Conservation (phyloP, 257 asterid species). For the Salvia hispanica region DNA sequence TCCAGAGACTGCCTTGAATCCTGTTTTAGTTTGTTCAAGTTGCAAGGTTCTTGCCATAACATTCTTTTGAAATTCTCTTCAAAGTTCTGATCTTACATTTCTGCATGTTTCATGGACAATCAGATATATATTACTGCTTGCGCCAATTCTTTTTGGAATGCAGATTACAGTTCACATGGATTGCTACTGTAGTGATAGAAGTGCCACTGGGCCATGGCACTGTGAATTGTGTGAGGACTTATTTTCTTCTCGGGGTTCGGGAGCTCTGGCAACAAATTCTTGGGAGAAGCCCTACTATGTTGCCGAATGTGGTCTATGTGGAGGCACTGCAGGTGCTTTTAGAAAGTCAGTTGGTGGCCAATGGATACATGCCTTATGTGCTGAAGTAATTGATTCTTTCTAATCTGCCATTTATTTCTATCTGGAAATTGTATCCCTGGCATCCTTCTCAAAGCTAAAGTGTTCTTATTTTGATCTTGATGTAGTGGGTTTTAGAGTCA, state of each 20-base stretch:
- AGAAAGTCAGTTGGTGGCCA: conserved; percentile 86
- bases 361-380: conserved; percentile 98
- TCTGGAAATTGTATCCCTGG: conserved; percentile 14
- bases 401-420: conserved; percentile 25
- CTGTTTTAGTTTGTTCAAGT: conserved; percentile 80
- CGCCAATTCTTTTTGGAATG: conserved; percentile 13
- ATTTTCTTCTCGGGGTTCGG: conserved; percentile 60
- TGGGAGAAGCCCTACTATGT: conserved; percentile 77
- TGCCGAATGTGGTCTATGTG: conserved; percentile 93
- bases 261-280: conserved; percentile 52
- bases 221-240: conserved; percentile 92
- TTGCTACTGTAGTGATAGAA: conserved; percentile 82
- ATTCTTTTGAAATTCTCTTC: conserved; percentile 18
- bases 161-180: conserved; percentile 98
- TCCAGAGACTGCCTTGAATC: conserved; percentile 74
- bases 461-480: conserved; percentile 40
- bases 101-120: conserved; percentile 15
- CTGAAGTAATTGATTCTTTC: conserved; percentile 69
- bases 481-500: conserved; percentile 87
- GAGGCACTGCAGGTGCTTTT: conserved; percentile 97
- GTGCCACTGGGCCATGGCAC: conserved; percentile 84
- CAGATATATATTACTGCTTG: neutral
- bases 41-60: conserved; percentile 71
- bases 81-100: conserved; percentile 10
- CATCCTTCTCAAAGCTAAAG: conserved; percentile 30